Base-by-base conservation (phyloP, 805 yeast genomes). In the Saturnispora mendoncae region DNA sequence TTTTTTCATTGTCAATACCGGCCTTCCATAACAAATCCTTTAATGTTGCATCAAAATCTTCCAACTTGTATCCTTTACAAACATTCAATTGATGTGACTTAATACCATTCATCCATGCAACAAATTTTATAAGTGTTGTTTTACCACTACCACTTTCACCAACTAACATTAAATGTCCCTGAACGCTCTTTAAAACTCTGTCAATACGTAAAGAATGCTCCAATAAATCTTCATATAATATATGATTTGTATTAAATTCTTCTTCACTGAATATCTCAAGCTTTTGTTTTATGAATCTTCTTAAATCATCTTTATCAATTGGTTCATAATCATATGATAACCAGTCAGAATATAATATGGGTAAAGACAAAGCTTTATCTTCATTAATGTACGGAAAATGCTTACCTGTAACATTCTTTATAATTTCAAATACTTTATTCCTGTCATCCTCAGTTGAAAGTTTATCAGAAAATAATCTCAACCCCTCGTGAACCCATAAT, bases 71-170 rank as follows among this genome's bases (percentile, higher is more conserved):
- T 7, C 62, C 65, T 6, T 72, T 58, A 20, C 71, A 68, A 0
- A 82, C 81, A 29, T 63, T 64, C 27, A 90, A 66, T 46, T 78
- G 84, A 15, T 69, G 61, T 0, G 78, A 67, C 21, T 66, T 70
- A 15, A 84, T 54, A 0, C 95, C 96, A 56, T 84, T 83, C 62
- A 87, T 74, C 97, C 97, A 90, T 0, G 94, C 77, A 4, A 84
- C 95, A 68, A 90, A 90, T 46, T 77, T 73, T 0, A 83, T 67
- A 41, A 87, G 53, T 0, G 88, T 79, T 0, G 85, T 71, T 56
- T 84, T 84, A 1, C 97, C 97, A 49, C 87, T 76, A 1, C 94
- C 74, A 41, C 85, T 72, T 1, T 84, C 76, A 0, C 97, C 97
- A 17, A 84, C 81, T 30, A 90, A 56, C 48, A 90, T 84, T 67